A percentile compares a stretch with the other conserved stretches of the same genome.
These are phyloP conservation scores for Ceratopteris richardii DNA, from an alignment of 75 land plant genomes.

Conservation along the genomic window DNA sequence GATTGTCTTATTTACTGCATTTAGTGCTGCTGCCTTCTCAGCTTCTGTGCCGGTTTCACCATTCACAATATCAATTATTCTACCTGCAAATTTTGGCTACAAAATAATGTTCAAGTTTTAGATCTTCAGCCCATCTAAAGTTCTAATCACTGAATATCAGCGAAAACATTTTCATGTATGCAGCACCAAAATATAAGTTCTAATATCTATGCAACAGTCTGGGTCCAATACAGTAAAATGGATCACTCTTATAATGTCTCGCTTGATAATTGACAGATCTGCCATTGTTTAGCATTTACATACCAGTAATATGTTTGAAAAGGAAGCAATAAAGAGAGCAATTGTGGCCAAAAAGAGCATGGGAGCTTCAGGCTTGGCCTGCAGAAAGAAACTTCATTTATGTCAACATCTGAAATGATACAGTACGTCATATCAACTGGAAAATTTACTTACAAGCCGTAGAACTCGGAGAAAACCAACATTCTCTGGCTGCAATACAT, in stretches of 20 bases:
- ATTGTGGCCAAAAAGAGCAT: constrained; percentile 63
- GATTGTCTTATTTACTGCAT: constrained; percentile 59
- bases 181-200: not conserved
- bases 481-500: constrained; percentile 17
- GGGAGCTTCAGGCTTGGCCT: constrained; percentile 87
- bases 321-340: constrained; percentile 73
- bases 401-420: not conserved
- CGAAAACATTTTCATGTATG: no score
- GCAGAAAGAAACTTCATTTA: not conserved
- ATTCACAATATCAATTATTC: constrained; percentile 86
- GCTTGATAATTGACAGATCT: no score
- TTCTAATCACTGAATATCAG: not conserved
- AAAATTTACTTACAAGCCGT: constrained; percentile 41
- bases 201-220: no score
- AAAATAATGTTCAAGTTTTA: constrained; percentile 5
- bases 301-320: constrained; percentile 80
- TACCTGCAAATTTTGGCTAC: constrained; percentile 96
- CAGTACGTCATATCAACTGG: not conserved
- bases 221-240: no score
- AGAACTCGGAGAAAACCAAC: constrained; percentile 74
- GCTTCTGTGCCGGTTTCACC: constrained; percentile 48
- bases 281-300: no score
- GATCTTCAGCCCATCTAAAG: not conserved
- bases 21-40: constrained; percentile 49
- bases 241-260: no score